phyloP scores from a whole-genome alignment of 805 yeast genomes.

The Zygotorulaspora sp. region DNA sequence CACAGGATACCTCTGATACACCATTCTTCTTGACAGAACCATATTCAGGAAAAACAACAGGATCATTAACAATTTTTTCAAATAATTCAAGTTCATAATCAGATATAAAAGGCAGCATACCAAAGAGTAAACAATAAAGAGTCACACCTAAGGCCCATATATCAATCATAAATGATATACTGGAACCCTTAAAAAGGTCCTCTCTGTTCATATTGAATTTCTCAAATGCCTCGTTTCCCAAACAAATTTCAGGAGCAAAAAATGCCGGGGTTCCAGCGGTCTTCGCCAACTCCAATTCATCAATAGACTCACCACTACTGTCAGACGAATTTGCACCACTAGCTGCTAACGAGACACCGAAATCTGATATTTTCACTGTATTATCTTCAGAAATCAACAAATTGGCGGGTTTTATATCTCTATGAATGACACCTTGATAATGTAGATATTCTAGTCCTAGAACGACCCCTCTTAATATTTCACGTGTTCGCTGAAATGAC shows the following conservation, averaged over 20 bases:
- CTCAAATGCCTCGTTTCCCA: slow-evolving; percentile 38
- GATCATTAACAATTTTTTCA: slow-evolving; percentile 66
- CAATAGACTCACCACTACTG: slow-evolving; percentile 21
- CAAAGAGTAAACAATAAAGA: slow-evolving; percentile 79
- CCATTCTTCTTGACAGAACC: slow-evolving; percentile 24
- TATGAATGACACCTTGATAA: slow-evolving; percentile 83
- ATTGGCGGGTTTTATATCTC: slow-evolving; percentile 96
- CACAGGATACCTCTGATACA: slow-evolving; percentile 32
- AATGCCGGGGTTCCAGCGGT: slow-evolving; percentile 98
- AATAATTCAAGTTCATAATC: slow-evolving; percentile 70
- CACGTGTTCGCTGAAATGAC: slow-evolving; percentile 60
- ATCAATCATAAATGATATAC: slow-evolving; percentile 78
- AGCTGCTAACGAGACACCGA: slow-evolving; percentile 83
- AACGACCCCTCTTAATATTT: slow-evolving; percentile 75
- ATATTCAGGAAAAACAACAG: slow-evolving; percentile 52
- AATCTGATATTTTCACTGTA: slow-evolving; percentile 88
- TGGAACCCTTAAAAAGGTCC: slow-evolving; percentile 37
- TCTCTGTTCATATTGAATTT: slow-evolving; percentile 23
- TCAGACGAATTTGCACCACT: slow-evolving; percentile 24
- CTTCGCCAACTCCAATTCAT: slow-evolving; percentile 82
- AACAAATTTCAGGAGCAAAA: slow-evolving; percentile 89
- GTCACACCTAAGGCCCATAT: slow-evolving; percentile 98
- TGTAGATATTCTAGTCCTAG: slow-evolving; percentile 88
- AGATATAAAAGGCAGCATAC: slow-evolving; percentile 80
- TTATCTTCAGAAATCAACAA: slow-evolving; percentile 64